These are phyloP conservation scores for Paracorniculantispora psalliotae DNA, from an alignment of 2,329 filamentous ascomycete species.

Conservation along the genomic window DNA sequence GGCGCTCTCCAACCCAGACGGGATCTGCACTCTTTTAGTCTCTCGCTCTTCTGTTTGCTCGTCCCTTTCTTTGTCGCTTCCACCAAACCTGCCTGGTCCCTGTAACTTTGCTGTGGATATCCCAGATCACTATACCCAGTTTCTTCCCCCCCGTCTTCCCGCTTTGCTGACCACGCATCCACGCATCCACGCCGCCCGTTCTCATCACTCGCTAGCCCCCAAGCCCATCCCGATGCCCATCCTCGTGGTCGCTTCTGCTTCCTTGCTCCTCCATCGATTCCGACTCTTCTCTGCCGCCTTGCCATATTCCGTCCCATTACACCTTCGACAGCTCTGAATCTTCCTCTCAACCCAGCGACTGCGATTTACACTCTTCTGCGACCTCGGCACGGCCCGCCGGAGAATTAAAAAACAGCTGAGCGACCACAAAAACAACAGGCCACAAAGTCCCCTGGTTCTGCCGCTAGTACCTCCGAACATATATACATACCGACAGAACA, in stretches of 20 bases:
- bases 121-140: not conserved
- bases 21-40: not conserved
- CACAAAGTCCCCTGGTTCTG: not conserved
- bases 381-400: not conserved
- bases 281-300: not conserved
- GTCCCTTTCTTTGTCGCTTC: not conserved
- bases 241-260: not conserved
- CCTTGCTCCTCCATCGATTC: not conserved
- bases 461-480: not conserved
- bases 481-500: not conserved
- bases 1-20: not conserved
- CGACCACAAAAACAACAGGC: not conserved
- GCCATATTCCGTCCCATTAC: not conserved
- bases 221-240: not conserved
- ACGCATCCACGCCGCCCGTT: not conserved
- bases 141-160: not conserved
- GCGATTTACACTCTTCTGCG: not conserved
- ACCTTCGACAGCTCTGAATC: not conserved
- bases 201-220: slow-evolving; percentile 1
- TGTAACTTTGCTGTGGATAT: not conserved
- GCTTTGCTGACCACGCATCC: slow-evolving; percentile 6
- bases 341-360: not conserved
- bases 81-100: not conserved
- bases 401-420: not conserved
- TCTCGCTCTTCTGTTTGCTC: not conserved